Base-by-base conservation (phyloP, 441 rosid species). In the Biscutella auriculata region DNA sequence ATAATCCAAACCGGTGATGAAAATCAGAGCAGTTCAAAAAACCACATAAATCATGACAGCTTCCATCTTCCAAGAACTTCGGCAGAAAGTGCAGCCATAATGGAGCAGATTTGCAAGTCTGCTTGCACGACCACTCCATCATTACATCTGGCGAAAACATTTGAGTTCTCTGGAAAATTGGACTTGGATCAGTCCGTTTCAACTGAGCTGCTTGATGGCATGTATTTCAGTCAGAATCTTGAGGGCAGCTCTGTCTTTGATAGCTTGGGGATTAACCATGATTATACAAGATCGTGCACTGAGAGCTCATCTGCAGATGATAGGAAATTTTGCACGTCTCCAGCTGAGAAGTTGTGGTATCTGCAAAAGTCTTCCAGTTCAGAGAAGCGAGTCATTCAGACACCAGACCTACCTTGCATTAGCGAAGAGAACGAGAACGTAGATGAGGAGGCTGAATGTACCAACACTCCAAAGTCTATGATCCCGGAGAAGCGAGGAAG, bases 341-440 rank as follows among this genome's bases (percentile, higher is more conserved):
- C 96, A 4, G 77, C 69, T 26, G 82, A 80, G 73, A 82, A 83
- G 78, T 63, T 75, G 61, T 88, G 92, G 96, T 85, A 92, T 44
- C 50, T 74, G 60, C 80, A 75, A 28, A 76, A 70, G 55, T 79
- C 95, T 61, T 69, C 83, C 54, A 79, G 90, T 76, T 87, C 88
- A 68, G 91, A 79, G 76, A 78, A 76, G 56, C 77, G 75, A 60
- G 72, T 73, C 43, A 85, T 85, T 77, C 71, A 80, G 70, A 79
- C 73, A 63, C 81, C 82, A 49, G 95, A 89, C 64, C 94, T 94
- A 60, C 91, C 97, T 54, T 79, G 87, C 75, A 94, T 89, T 53
- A 77, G 48, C 41, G 99, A 94, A 75, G 96, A 87, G 73, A 80
- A 74, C 68, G 97, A 94, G 79, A 72, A 51, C 45, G 29, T 60